Conservation (phyloP, 768 basidiomycete genomes). For the Coprinellus micaceus region DNA sequence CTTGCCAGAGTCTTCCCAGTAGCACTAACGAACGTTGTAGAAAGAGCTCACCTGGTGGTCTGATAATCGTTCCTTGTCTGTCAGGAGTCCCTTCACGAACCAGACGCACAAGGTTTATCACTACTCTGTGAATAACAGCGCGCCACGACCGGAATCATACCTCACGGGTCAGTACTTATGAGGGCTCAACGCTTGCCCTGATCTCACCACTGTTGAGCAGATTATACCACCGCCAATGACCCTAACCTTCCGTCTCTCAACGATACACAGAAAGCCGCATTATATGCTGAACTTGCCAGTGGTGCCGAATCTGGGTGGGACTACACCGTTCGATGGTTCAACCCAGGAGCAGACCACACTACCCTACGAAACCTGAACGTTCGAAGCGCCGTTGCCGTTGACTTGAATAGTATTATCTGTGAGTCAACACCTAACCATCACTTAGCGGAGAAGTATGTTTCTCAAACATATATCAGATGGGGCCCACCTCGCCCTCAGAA, state of each 20-base stretch:
- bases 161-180: slow-evolving; percentile 51
- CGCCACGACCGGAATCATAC: slow-evolving; percentile 87
- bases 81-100: slow-evolving; percentile 70
- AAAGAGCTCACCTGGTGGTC: slow-evolving; percentile 83
- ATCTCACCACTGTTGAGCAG: too few species aligned
- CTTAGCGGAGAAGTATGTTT: background rate
- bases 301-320: slow-evolving; percentile 79
- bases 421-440: slow-evolving; percentile 26
- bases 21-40: slow-evolving; percentile 29
- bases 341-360: slow-evolving; percentile 31
- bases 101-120: slow-evolving; percentile 61
- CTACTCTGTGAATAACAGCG: slow-evolving; percentile 77
- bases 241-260: slow-evolving; percentile 56
- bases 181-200: too few species aligned
- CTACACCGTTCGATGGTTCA: slow-evolving; percentile 51
- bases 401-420: slow-evolving; percentile 86
- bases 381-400: slow-evolving; percentile 63
- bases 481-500: slow-evolving; percentile 56
- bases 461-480: too few species aligned
- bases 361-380: slow-evolving; percentile 70
- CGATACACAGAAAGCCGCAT: slow-evolving; percentile 49
- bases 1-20: background rate
- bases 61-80: slow-evolving; percentile 62
- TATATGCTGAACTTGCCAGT: slow-evolving; percentile 87
- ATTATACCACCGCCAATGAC: slow-evolving; percentile 77